These are phyloP conservation scores for Penicillium italicum DNA, from an alignment of 2,329 filamentous ascomycete genomes.

Conservation along the genomic window DNA sequence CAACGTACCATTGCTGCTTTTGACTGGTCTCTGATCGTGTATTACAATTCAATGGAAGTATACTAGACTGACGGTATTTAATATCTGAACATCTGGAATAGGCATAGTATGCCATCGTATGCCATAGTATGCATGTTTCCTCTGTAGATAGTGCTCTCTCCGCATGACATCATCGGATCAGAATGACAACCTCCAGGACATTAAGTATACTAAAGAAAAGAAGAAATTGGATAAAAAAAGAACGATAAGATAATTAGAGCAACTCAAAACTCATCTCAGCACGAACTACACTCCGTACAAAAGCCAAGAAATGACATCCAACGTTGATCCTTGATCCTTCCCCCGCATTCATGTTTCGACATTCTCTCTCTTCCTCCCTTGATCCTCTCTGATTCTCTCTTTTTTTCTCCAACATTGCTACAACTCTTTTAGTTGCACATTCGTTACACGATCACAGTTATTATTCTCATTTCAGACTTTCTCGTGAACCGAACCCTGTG, in stretches of 20 bases:
- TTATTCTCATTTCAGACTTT: neutral
- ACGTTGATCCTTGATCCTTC: slow-evolving; percentile 9
- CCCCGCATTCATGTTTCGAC: slow-evolving; percentile 18
- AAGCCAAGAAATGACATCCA: neutral
- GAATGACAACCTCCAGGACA: neutral
- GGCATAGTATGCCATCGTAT: neutral
- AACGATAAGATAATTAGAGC: neutral
- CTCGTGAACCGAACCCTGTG: neutral
- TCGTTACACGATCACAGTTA: slow-evolving; percentile 6
- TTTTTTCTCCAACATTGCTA: neutral
- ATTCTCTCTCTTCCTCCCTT: neutral
- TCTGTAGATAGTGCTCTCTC: slow-evolving; percentile 15
- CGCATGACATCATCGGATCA: slow-evolving; percentile 24
- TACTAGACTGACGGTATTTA: neutral
- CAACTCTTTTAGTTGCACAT: neutral
- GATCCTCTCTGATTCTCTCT: neutral
- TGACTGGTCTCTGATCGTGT: neutral
- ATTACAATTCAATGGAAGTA: too few relatives aligned
- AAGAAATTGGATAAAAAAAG: neutral
- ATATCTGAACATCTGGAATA: neutral
- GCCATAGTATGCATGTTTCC: too few relatives aligned
- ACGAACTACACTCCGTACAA: too few relatives aligned
- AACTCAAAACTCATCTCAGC: neutral
- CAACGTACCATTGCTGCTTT: neutral
- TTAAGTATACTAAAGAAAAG: too few relatives aligned